phyloP scores from a whole-genome alignment of 1,284 basidiomycete species.

The Malassezia sympodialis region DNA sequence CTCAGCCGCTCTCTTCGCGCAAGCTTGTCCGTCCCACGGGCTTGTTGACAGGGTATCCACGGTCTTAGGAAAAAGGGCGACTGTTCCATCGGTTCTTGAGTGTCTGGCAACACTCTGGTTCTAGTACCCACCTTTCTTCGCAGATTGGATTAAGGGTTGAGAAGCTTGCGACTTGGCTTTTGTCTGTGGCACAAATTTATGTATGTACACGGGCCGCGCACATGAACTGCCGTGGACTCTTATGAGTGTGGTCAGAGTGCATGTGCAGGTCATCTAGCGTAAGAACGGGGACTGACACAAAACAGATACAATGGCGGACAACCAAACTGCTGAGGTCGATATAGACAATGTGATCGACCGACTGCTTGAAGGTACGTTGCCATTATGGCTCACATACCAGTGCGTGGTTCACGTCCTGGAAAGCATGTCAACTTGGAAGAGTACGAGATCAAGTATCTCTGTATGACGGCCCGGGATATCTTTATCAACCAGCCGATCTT shows the following conservation, averaged over 20 bases:
- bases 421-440: conserved; percentile 88
- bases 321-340: conserved; percentile 41
- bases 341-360: conserved; percentile 48
- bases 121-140: not conserved
- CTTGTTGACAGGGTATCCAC: not conserved
- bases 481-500: conserved; percentile 92
- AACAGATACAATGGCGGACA: conserved; percentile 32
- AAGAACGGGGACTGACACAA: not conserved
- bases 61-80: not conserved
- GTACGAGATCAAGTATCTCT: conserved; percentile 91
- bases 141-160: not conserved
- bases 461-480: conserved; percentile 86
- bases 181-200: not conserved
- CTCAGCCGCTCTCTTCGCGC: not conserved
- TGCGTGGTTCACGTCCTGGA: conserved; percentile 80
- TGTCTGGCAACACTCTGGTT: not conserved
- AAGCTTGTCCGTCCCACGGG: not conserved
- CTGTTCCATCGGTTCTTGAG: not conserved
- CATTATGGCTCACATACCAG: conserved; percentile 51
- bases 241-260: not conserved
- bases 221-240: not conserved
- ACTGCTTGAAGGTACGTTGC: conserved; percentile 36
- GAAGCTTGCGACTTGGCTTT: not conserved
- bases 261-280: not conserved
- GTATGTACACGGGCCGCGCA: not conserved